Evolutionary conservation across 768 basidiomycete genomes (phyloP).

Genomic region (Termitomyces sp.): DNA sequence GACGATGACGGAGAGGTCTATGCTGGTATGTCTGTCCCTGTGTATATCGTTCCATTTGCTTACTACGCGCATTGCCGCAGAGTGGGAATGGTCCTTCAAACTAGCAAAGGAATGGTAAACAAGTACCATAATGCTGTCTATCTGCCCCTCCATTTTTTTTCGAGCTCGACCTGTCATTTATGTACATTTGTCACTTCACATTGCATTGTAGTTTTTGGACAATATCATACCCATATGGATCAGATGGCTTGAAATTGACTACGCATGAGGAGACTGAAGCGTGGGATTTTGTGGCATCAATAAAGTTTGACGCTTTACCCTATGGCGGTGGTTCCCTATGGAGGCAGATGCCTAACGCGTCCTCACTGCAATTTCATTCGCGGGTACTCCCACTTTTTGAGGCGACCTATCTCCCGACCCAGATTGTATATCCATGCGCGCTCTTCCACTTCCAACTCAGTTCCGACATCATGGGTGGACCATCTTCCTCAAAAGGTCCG

Average conservation of each 20-base stretch:
- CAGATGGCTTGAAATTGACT: too few species aligned
- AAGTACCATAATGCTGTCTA: conserved; percentile 3
- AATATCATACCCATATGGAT: conserved; percentile 15
- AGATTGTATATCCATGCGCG: conserved; percentile 6
- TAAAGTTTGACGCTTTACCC: neutral
- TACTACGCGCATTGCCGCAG: conserved; percentile 27
- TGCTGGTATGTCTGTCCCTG: conserved; percentile 49
- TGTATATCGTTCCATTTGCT: neutral
- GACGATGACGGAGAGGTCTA: conserved; percentile 86
- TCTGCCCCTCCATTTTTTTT: conserved; percentile 5
- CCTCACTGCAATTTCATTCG: conserved; percentile 2
- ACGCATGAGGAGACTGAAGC: too few species aligned
- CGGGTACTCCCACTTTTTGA: neutral
- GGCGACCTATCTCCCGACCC: neutral
- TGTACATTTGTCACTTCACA: conserved; percentile 10
- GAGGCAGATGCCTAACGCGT: conserved; percentile 12
- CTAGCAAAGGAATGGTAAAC: conserved; percentile 86
- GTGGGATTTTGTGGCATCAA: conserved; percentile 1
- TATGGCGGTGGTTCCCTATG: conserved; percentile 1
- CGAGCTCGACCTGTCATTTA: conserved; percentile 3
- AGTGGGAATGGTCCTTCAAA: conserved; percentile 90
- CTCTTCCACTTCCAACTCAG: conserved; percentile 6
- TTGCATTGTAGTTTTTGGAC: conserved; percentile 10
- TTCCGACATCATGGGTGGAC: conserved; percentile 58
- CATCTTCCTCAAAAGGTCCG: conserved; percentile 50